Conservation (phyloP, 257 asterid species). For the Mitragyna speciosa region DNA sequence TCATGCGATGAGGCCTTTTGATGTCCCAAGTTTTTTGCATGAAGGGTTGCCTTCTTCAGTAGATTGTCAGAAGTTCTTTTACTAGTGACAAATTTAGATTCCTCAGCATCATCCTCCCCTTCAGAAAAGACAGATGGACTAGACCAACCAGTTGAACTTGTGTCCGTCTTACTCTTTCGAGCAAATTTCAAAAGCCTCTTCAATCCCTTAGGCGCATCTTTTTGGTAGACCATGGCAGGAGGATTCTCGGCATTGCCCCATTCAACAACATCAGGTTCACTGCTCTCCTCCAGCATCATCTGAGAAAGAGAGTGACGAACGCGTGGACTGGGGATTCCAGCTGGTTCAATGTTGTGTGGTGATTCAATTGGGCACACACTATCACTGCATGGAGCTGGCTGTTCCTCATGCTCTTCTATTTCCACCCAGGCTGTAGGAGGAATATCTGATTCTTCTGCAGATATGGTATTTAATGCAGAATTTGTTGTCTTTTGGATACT, state of each 20-base stretch:
- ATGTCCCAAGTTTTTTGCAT: conserved; percentile 52
- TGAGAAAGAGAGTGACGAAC: conserved; percentile 96
- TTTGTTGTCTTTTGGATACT: conserved; percentile 30
- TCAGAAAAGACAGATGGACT: conserved; percentile 84
- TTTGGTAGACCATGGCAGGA: conserved; percentile 65
- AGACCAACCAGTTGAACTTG: conserved; percentile 69
- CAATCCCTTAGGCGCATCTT: conserved; percentile 89
- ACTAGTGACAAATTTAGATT: conserved; percentile 46
- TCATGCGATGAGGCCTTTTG: conserved; percentile 35
- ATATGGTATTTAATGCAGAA: conserved; percentile 38
- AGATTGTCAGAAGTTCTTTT: conserved; percentile 63
- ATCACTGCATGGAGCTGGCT: conserved; percentile 34
- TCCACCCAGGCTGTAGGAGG: conserved; percentile 97
- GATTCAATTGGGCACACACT: conserved; percentile 42
- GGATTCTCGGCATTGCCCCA: conserved; percentile 99
- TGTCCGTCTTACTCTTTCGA: conserved; percentile 81
- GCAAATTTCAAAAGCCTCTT: conserved; percentile 94
- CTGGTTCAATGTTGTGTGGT: conserved; percentile 42
- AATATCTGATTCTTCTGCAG: conserved; percentile 65
- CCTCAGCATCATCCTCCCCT: conserved; percentile 92
- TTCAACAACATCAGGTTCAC: conserved; percentile 72
- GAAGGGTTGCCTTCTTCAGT: conserved; percentile 74
- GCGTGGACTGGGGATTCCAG: conserved; percentile 66
- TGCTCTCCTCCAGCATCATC: conserved; percentile 94
- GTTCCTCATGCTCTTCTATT: conserved; percentile 72